Conservation (phyloP, 345 rosid species). For the Sapria himalayana region DNA sequence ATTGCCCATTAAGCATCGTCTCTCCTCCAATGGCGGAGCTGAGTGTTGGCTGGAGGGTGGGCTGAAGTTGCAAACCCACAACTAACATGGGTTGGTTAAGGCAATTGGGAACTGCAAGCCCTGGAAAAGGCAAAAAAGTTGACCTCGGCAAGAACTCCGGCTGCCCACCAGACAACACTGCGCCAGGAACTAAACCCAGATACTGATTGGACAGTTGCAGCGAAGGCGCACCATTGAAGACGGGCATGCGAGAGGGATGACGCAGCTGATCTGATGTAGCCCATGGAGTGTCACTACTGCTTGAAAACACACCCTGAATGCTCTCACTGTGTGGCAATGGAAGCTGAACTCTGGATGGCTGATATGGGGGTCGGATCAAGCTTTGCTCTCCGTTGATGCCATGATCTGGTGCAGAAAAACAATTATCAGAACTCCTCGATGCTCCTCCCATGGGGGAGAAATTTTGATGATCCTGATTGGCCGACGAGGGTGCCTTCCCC, state of each 20-base stretch:
- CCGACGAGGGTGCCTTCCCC: constrained; percentile 7
- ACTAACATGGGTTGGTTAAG: constrained; percentile 26
- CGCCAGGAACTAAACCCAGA: constrained; percentile 19
- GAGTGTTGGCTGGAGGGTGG: constrained; percentile 8
- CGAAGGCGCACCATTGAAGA: constrained; percentile 19
- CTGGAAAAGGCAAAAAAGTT: constrained; percentile 25
- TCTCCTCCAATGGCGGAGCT: constrained; percentile 9
- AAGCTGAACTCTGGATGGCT: constrained; percentile 18
- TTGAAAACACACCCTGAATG: constrained; percentile 20
- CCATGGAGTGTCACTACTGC: constrained; percentile 26
- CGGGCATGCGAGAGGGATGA: constrained; percentile 18
- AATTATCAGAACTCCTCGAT: constrained; percentile 11
- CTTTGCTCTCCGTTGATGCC: constrained; percentile 16
- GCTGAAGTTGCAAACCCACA: constrained; percentile 15
- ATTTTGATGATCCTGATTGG: constrained; percentile 12
- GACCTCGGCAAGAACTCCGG: constrained; percentile 22
- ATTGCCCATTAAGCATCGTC: constrained; percentile 8
- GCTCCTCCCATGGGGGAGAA: constrained; percentile 9
- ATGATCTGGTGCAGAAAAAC: too few species aligned
- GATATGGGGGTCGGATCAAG: constrained; percentile 12
- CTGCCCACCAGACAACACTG: constrained; percentile 22
- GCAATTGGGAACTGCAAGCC: constrained; percentile 25
- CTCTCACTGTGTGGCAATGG: constrained; percentile 9
- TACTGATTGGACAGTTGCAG: constrained; percentile 31
- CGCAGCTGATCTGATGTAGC: constrained; percentile 26